Conservation (phyloP, 441 rosid species). For the Bruguiera hainesii region DNA sequence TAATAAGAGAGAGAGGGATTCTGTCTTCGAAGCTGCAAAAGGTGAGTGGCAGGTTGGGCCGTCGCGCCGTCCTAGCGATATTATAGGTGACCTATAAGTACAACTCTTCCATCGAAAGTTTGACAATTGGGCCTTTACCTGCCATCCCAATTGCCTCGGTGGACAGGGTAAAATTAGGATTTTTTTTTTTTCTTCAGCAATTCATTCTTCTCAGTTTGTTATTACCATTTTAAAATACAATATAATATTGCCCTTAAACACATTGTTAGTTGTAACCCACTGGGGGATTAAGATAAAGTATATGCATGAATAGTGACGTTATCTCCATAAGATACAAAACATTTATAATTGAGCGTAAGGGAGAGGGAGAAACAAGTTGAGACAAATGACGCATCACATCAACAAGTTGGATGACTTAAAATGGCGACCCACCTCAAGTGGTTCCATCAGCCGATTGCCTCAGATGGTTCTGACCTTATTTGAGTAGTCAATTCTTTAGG, state of each 20-base stretch:
- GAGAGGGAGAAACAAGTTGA: conserved; percentile 9
- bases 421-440: background rate
- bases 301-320: background rate
- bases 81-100: too few species aligned
- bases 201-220: background rate
- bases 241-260: background rate
- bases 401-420: conserved; percentile 10
- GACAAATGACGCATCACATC: conserved; percentile 7
- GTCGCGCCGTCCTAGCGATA: too few species aligned
- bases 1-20: too few species aligned
- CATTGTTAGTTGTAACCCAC: conserved; percentile 30
- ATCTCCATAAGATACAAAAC: conserved; percentile 3
- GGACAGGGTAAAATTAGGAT: too few species aligned
- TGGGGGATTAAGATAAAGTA: conserved; percentile 1
- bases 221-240: background rate
- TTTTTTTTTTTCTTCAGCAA: background rate
- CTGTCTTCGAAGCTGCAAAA: too few species aligned
- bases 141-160: too few species aligned
- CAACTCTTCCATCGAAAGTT: too few species aligned
- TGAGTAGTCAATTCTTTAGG: conserved; percentile 10
- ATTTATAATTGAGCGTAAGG: background rate
- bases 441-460: background rate
- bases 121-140: too few species aligned
- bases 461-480: conserved; percentile 2
- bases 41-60: too few species aligned